Conservation (phyloP, 805 yeast species). For the Lachancea sp. region DNA sequence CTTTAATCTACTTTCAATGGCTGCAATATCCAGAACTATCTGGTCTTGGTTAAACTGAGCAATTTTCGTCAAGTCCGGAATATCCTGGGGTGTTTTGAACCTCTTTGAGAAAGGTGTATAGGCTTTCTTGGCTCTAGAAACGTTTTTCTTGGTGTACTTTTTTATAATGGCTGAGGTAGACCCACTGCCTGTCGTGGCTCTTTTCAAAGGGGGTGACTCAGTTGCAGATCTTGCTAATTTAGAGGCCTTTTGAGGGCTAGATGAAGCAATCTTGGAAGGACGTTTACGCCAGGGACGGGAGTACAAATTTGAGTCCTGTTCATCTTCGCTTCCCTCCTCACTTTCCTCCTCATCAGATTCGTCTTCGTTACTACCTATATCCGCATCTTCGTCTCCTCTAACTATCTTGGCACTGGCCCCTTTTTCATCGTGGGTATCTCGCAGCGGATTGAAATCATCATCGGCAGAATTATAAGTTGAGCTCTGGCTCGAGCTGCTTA, state of each 20-base stretch:
- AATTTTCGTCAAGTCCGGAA: slow-evolving; percentile 28
- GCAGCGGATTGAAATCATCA: neutral
- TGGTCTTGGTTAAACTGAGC: slow-evolving; percentile 24
- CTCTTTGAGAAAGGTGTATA: slow-evolving; percentile 27
- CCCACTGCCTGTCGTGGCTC: slow-evolving; percentile 1
- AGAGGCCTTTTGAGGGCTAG: neutral
- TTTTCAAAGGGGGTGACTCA: slow-evolving; percentile 5
- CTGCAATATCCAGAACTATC: slow-evolving; percentile 19
- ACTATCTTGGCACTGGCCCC: neutral
- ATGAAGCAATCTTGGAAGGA: neutral
- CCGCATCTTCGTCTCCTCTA: neutral
- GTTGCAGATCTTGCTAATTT: neutral
- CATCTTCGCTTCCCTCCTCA: slow-evolving; percentile 7
- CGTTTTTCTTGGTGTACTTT: slow-evolving; percentile 31
- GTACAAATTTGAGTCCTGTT: neutral
- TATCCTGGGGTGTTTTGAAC: slow-evolving; percentile 23
- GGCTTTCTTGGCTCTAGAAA: slow-evolving; percentile 28
- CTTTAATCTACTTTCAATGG: slow-evolving; percentile 27
- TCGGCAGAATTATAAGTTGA: neutral
- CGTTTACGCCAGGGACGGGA: too few species aligned
- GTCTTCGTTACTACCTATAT: slow-evolving; percentile 1
- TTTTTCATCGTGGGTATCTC: neutral
- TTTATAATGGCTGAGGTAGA: slow-evolving; percentile 17
- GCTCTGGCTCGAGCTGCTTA: neutral
- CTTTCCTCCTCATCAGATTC: slow-evolving; percentile 4